These are phyloP conservation scores for Scutellaria barbata DNA, from an alignment of 257 asterid genomes.

Conservation along the genomic window DNA sequence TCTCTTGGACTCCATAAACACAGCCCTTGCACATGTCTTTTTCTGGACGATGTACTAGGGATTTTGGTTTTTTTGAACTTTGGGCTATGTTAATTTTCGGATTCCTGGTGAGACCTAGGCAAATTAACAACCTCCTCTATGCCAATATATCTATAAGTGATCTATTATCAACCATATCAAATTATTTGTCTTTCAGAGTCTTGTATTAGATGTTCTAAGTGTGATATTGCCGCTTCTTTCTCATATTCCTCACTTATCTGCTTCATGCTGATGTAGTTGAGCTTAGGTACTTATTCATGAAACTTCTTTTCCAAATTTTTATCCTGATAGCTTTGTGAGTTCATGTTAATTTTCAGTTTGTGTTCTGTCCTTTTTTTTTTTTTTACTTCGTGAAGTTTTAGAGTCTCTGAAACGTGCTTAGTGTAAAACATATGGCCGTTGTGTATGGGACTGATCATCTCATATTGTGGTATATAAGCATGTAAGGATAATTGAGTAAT, in stretches of 20 bases:
- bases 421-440: slow-evolving; percentile 4
- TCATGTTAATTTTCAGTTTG: background rate
- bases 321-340: background rate
- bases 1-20: slow-evolving; percentile 23
- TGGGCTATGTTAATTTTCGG: slow-evolving; percentile 25
- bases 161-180: slow-evolving; percentile 32
- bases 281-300: background rate
- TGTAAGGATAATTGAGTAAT: background rate
- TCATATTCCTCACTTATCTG: background rate
- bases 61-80: slow-evolving; percentile 25
- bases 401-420: slow-evolving; percentile 1
- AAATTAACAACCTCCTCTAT: slow-evolving; percentile 37
- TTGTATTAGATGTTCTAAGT: slow-evolving; percentile 3
- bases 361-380: background rate
- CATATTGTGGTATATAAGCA: background rate
- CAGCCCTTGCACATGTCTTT: slow-evolving; percentile 11
- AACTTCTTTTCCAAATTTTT: background rate
- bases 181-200: slow-evolving; percentile 28
- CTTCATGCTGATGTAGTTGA: slow-evolving; percentile 17
- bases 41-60: slow-evolving; percentile 15
- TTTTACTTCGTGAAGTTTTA: background rate
- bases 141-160: slow-evolving; percentile 31
- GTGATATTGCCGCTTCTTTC: slow-evolving; percentile 19
- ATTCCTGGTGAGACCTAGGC: slow-evolving; percentile 43
- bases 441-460: slow-evolving; percentile 11